These are phyloP conservation scores for Aegilops longissima DNA, from an alignment of 176 grass and related monocot species.

Conservation along the genomic window DNA sequence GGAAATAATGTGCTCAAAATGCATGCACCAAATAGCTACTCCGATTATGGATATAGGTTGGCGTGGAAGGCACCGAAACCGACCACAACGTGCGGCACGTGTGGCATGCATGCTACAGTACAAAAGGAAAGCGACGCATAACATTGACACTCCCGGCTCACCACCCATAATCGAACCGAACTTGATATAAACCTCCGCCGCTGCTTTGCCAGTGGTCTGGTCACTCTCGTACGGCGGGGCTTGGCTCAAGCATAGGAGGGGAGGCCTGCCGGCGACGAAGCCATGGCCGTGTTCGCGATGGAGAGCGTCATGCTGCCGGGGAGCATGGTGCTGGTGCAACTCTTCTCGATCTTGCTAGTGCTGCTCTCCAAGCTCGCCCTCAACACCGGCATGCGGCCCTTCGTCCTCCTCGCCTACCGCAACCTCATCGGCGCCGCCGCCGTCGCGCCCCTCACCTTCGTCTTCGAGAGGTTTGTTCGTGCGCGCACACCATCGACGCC, in stretches of 20 bases:
- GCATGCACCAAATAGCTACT: not conserved
- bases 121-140: not conserved
- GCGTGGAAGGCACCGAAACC: not conserved
- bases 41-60: not conserved
- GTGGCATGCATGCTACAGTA: not conserved
- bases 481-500: too few species aligned
- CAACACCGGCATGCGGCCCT: constrained; percentile 30
- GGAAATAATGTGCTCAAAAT: not conserved
- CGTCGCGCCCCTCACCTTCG: constrained; percentile 19
- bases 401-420: constrained; percentile 46
- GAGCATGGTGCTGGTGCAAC: constrained; percentile 41
- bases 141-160: not conserved
- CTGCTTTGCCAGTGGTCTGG: too few species aligned
- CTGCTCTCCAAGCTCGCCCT: constrained; percentile 43
- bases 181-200: too few species aligned
- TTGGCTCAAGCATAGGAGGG: not conserved
- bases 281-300: not conserved
- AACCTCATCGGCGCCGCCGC: constrained; percentile 20
- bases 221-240: not conserved
- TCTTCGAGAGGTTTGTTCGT: constrained; percentile 25
- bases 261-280: not conserved
- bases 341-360: constrained; percentile 25
- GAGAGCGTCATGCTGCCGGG: constrained; percentile 15
- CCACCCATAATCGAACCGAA: too few species aligned
- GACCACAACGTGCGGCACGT: not conserved